phyloP scores from a whole-genome alignment of 768 basidiomycete genomes.

The Lentinula guzmanii region DNA sequence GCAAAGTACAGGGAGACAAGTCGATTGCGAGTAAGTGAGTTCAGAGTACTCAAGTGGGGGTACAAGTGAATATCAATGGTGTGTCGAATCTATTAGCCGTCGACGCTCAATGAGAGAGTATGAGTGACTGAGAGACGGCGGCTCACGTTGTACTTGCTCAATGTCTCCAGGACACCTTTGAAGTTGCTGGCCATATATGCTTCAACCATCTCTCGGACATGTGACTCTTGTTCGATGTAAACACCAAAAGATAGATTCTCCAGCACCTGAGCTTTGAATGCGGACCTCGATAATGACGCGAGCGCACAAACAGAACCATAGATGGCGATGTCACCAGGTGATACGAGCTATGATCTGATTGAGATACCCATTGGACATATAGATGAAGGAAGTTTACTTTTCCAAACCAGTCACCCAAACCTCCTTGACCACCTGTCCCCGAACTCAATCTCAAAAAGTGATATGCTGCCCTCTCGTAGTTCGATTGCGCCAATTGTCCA shows the following conservation, averaged over 20 bases:
- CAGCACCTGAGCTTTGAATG: slow-evolving; percentile 62
- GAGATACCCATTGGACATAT: not conserved
- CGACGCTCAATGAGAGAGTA: not conserved
- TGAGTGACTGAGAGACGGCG: not conserved
- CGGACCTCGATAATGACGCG: slow-evolving; percentile 63
- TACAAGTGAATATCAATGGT: slow-evolving; percentile 72
- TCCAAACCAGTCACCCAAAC: slow-evolving; percentile 73
- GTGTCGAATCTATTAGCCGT: slow-evolving; percentile 59
- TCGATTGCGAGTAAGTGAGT: slow-evolving; percentile 53
- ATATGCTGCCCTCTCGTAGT: slow-evolving; percentile 77
- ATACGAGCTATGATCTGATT: slow-evolving; percentile 47
- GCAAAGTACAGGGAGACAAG: slow-evolving; percentile 59
- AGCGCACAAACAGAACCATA: slow-evolving; percentile 84
- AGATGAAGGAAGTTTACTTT: slow-evolving; percentile 34
- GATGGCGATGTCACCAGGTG: slow-evolving; percentile 80
- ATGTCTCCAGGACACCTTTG: slow-evolving; percentile 70
- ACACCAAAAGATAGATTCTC: slow-evolving; percentile 66
- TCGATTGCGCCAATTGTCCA: slow-evolving; percentile 61
- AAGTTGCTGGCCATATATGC: slow-evolving; percentile 86
- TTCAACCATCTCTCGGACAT: slow-evolving; percentile 80
- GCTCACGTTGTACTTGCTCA: slow-evolving; percentile 66
- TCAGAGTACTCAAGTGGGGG: slow-evolving; percentile 59
- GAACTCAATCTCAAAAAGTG: slow-evolving; percentile 66
- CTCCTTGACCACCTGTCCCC: slow-evolving; percentile 33
- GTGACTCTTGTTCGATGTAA: slow-evolving; percentile 83